Evolutionary conservation across 2,329 filamentous ascomycete species (phyloP), one percentile per base, ranked within the genome.

Genomic region (Intubia oerlemansii): DNA sequence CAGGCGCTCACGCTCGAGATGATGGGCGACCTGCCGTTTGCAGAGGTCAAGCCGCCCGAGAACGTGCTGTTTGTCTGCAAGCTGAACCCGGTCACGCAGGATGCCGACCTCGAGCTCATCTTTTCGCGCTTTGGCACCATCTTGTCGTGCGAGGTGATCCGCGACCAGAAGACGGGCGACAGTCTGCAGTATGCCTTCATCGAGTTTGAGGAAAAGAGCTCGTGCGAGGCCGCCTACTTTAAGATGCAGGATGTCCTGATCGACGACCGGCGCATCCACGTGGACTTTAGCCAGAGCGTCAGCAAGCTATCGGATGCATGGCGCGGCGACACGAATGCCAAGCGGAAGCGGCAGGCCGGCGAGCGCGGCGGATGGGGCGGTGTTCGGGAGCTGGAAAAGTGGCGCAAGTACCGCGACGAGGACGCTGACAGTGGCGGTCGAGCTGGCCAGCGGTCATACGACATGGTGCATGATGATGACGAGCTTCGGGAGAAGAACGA

Each of bases 31-130:
- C 57, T 98, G 33, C 88, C 88, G 5, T 98, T 93, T 49, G 88
- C 88, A 34, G 88, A 98, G 51, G 84, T 98, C 41, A 90, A 85
- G 42, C 88, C 88, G 5, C 88, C 88, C 0, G 88, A 98, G 53
- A 95, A 98, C 48, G 73, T 98, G 10, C 61, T 98, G 2, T 98
- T 98, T 46, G 84, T 98, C 24, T 98, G 88, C 72, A 98, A 98
- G 49, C 61, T 98, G 24, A 98, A 98, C 42, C 88, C 88, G 0
- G 82, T 98, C 26, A 98, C 88, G 8, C 77, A 80, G 44, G 85
- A 93, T 44, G 77, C 91, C 43, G 88, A 98, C 46, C 59, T 98
- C 26, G 76, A 93, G 47, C 64, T 95, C 38, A 95, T 98, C 37
- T 98, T 98, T 52, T 85, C 80, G 32, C 84, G 88, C 1, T 98